Evolutionary conservation across 192 early-diverging fungal genomes (phyloP).

Genomic region (Linnemannia elongata): DNA sequence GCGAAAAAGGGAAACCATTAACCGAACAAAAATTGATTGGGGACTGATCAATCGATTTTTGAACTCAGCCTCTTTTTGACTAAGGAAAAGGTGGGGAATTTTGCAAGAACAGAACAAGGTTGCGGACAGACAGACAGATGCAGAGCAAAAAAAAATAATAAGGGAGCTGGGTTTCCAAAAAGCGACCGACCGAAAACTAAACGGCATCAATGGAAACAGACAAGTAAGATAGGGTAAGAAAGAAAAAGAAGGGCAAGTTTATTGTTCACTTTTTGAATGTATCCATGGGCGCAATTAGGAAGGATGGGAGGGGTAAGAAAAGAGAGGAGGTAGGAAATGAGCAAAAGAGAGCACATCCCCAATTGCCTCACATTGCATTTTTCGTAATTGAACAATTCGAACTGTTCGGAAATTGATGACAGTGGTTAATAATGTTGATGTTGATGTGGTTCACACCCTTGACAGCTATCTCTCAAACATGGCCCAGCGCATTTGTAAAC

Average conservation of each 20-base stretch:
- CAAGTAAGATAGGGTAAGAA: background rate
- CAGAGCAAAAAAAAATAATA: background rate
- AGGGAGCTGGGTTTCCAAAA: background rate
- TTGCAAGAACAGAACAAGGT: background rate
- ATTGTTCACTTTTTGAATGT: too few species aligned
- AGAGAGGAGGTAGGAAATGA: too few species aligned
- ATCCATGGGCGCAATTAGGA: too few species aligned
- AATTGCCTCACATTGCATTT: too few species aligned
- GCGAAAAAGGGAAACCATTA: background rate
- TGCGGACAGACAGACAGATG: background rate
- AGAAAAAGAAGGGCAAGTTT: too few species aligned
- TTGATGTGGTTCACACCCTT: background rate
- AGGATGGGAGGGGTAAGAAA: too few species aligned
- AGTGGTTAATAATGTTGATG: too few species aligned
- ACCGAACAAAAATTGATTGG: background rate
- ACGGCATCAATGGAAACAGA: background rate
- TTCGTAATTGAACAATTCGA: too few species aligned
- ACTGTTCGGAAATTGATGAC: too few species aligned
- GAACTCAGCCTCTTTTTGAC: background rate
- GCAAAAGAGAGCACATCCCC: too few species aligned
- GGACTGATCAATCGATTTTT: background rate
- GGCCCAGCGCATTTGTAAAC: background rate
- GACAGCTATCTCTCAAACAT: conserved; percentile 2
- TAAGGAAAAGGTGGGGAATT: background rate
- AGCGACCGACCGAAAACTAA: background rate